Evolutionary conservation across 1,284 basidiomycete species (phyloP).

Genomic region (Kwoniella shivajii): DNA sequence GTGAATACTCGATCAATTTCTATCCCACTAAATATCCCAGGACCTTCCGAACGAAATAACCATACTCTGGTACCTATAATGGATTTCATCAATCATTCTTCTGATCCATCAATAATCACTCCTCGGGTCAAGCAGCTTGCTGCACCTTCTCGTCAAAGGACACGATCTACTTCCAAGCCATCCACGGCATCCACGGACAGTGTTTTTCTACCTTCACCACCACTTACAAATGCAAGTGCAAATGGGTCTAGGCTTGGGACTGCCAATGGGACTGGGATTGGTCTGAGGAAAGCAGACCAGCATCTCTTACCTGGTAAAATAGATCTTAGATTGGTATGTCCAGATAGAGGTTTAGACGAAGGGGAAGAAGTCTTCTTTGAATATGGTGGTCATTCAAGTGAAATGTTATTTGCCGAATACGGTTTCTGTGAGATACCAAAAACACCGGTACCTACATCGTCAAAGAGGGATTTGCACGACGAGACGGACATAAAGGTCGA

Average conservation of each 20-base stretch:
- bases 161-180: background rate
- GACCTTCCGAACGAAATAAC: constrained; percentile 61
- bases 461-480: background rate
- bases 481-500: background rate
- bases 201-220: background rate
- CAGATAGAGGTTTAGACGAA: constrained; percentile 54
- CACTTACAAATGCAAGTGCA: background rate
- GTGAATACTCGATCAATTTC: constrained; percentile 87
- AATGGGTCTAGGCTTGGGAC: too few species aligned
- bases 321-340: constrained; percentile 62
- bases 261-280: background rate
- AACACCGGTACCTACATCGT: background rate
- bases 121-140: constrained; percentile 30
- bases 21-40: constrained; percentile 63
- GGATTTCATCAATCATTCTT: constrained; percentile 80
- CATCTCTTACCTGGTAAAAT: constrained; percentile 51
- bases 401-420: constrained; percentile 76
- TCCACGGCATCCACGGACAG: background rate
- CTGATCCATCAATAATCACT: constrained; percentile 26
- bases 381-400: constrained; percentile 75
- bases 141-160: constrained; percentile 18
- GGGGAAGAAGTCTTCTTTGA: constrained; percentile 70
- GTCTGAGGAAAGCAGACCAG: constrained; percentile 36
- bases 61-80: constrained; percentile 79
- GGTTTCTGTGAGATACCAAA: constrained; percentile 64